These are phyloP conservation scores for Gaertneriomyces sp. DNA, from an alignment of 192 early-diverging fungal genomes.

Conservation along the genomic window DNA sequence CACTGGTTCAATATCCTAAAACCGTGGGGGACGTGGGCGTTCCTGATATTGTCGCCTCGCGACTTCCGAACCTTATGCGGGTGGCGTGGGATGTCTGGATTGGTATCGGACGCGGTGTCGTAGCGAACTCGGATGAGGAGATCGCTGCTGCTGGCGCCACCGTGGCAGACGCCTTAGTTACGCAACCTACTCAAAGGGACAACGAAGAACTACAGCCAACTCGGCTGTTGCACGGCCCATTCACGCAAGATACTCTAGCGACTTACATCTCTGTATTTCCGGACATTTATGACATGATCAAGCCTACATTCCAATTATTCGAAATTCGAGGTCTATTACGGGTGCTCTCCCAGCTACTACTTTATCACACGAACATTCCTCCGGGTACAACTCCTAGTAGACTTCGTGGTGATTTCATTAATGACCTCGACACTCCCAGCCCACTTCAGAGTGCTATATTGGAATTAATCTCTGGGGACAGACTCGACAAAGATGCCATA, in stretches of 20 bases:
- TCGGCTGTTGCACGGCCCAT: slow-evolving; percentile 40
- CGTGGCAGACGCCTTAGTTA: slow-evolving; percentile 6
- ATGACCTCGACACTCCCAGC: slow-evolving; percentile 57
- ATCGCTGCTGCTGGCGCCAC: background rate
- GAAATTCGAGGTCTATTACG: slow-evolving; percentile 51
- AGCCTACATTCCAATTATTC: slow-evolving; percentile 45
- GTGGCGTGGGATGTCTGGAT: slow-evolving; percentile 68
- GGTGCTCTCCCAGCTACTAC: slow-evolving; percentile 51
- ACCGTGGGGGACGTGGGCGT: slow-evolving; percentile 16
- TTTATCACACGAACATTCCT: slow-evolving; percentile 61
- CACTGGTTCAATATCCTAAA: slow-evolving; percentile 51
- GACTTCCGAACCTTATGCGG: slow-evolving; percentile 52
- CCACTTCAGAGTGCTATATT: slow-evolving; percentile 68
- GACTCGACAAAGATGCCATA: slow-evolving; percentile 27
- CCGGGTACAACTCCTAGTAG: slow-evolving; percentile 38
- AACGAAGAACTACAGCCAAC: background rate
- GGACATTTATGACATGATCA: slow-evolving; percentile 60
- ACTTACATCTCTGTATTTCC: slow-evolving; percentile 59
- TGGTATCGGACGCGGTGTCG: slow-evolving; percentile 65
- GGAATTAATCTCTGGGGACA: slow-evolving; percentile 47
- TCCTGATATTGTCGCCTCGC: slow-evolving; percentile 23
- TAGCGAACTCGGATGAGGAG: slow-evolving; percentile 37
- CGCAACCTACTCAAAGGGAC: background rate
- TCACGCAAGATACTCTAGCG: slow-evolving; percentile 72
- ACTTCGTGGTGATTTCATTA: slow-evolving; percentile 39